A percentile compares a stretch with the other conserved stretches of the same genome.
Conservation (phyloP, 139 green algal species). For the Picochlorum sp. region DNA sequence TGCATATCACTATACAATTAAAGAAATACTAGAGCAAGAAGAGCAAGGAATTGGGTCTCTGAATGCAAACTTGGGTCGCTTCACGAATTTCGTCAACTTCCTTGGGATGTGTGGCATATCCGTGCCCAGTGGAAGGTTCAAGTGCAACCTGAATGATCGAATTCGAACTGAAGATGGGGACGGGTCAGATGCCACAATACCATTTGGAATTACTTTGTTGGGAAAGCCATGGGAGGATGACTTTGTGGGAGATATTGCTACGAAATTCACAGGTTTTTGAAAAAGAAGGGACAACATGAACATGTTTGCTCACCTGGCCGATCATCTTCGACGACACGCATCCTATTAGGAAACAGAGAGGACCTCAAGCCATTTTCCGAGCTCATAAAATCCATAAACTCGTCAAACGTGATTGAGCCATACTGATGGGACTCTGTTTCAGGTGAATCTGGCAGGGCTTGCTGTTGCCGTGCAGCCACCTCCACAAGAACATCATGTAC, state of each 20-base stretch:
- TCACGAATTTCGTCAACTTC: conserved; percentile 82
- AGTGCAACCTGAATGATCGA: neutral
- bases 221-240: conserved; percentile 52
- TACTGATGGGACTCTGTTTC: no score
- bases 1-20: conserved; percentile 60
- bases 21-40: conserved; percentile 43
- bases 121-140: conserved; percentile 52
- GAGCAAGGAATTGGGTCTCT: neutral
- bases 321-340: neutral
- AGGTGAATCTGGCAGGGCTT: no score
- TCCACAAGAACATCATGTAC: conserved; percentile 21
- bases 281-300: neutral
- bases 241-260: conserved; percentile 54
- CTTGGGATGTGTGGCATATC: conserved; percentile 65
- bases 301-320: neutral
- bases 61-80: conserved; percentile 66
- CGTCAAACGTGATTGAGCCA: neutral
- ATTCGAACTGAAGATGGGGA: neutral
- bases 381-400: neutral
- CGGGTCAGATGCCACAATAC: conserved; percentile 25
- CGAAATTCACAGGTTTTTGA: conserved; percentile 8
- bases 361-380: neutral
- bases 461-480: neutral
- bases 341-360: neutral
- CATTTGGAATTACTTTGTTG: conserved; percentile 72